phyloP scores from a whole-genome alignment of 768 basidiomycete species.

The Plicaturopsis crispa region DNA sequence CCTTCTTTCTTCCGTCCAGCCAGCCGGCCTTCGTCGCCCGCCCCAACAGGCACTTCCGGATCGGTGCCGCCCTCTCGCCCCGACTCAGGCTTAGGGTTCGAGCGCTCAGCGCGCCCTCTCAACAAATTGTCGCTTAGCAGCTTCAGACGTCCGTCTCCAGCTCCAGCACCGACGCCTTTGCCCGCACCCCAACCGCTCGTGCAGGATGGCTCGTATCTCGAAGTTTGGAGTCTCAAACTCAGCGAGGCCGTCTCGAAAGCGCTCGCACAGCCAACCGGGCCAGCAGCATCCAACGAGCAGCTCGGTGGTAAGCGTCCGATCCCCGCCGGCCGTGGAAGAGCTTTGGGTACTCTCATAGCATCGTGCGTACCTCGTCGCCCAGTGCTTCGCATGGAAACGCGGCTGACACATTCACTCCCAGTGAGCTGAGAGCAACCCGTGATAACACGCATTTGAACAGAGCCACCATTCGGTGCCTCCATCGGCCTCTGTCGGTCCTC shows the following conservation, averaged over 20 bases:
- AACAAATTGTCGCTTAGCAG: slow-evolving; percentile 52
- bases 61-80: slow-evolving; percentile 9
- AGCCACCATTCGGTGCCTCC: slow-evolving; percentile 66
- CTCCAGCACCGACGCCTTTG: slow-evolving; percentile 26
- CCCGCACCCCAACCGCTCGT: slow-evolving; percentile 39
- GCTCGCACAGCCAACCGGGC: slow-evolving; percentile 54
- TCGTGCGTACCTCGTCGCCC: slow-evolving; percentile 40
- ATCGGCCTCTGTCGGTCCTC: slow-evolving; percentile 70
- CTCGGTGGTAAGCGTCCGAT: slow-evolving; percentile 65
- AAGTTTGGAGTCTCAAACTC: slow-evolving; percentile 67
- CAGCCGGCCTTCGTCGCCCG: slow-evolving; percentile 58
- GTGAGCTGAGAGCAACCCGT: slow-evolving; percentile 60
- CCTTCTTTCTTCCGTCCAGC: slow-evolving; percentile 59
- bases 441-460: slow-evolving; percentile 59
- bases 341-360: slow-evolving; percentile 61
- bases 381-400: neutral
- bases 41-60: slow-evolving; percentile 30
- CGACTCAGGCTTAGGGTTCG: slow-evolving; percentile 30
- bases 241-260: slow-evolving; percentile 80
- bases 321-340: slow-evolving; percentile 63
- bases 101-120: slow-evolving; percentile 42
- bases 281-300: slow-evolving; percentile 41
- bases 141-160: slow-evolving; percentile 50
- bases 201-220: slow-evolving; percentile 77
- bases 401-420: slow-evolving; percentile 23